These are phyloP conservation scores for Xylaria sp. DNA, from an alignment of 2,329 filamentous ascomycete species.

Conservation along the genomic window DNA sequence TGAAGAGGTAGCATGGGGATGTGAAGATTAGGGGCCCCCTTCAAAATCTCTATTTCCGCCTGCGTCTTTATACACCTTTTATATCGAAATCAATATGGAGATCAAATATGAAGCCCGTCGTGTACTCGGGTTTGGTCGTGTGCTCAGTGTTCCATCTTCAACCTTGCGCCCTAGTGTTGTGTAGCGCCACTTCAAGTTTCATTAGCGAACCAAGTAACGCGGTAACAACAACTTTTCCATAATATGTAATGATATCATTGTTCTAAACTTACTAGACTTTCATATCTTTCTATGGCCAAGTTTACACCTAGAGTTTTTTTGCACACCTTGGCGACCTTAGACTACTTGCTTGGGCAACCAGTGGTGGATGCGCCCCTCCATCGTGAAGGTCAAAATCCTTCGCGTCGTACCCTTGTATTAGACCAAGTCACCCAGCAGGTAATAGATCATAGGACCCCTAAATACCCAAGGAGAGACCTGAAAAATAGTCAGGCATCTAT, in stretches of 20 bases:
- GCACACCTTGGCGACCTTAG: too few species aligned
- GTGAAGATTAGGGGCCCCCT: too few species aligned
- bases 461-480: too few species aligned
- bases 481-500: too few species aligned
- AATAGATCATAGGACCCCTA: background rate
- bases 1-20: background rate
- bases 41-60: background rate
- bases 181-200: background rate
- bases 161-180: too few species aligned
- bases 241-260: too few species aligned
- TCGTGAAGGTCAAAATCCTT: slow-evolving; percentile 9
- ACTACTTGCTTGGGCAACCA: too few species aligned
- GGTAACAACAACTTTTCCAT: too few species aligned
- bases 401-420: background rate
- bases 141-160: background rate
- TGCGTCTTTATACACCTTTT: background rate
- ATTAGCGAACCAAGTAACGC: too few species aligned
- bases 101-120: background rate
- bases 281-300: background rate
- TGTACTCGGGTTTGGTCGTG: background rate
- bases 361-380: background rate
- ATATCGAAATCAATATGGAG: background rate
- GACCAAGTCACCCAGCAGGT: background rate
- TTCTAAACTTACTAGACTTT: background rate
- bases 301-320: background rate